Base-by-base conservation (phyloP, 306 rosid species). In the Urtica urens region DNA sequence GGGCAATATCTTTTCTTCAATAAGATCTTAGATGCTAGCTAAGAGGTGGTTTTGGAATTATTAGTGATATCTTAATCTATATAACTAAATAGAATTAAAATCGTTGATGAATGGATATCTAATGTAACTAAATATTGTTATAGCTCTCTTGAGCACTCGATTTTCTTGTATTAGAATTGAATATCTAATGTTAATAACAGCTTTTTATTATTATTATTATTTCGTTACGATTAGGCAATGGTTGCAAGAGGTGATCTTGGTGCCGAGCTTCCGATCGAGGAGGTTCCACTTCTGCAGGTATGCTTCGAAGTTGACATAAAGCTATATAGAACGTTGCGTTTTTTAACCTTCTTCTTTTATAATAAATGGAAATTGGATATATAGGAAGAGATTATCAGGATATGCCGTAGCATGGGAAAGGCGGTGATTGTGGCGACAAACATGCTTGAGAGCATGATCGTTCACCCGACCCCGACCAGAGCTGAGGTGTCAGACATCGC, bases 361-460 rank as follows among this genome's bases (percentile, higher is more conserved):
- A n/a, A n/a, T n/a, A n/a, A n/a, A n/a, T n/a, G n/a, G n/a, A n/a
- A n/a, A n/a, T n/a, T n/a, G n/a, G n/a, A n/a, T n/a, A n/a, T 50
- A 64, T 54, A 92, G 99, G 99, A 92, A 69, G 95, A 90, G 83
- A 90, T 90, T 44, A 85, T 85, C 60, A 69, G 57, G 58, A 65
- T 79, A 53, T 90, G 95, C 39, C 94, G 94, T 54, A 78, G 99
- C 85, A 90, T 90, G 99, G 99, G 99, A 60, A 90, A 90, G 62
- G 93, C 93, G 42, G 99, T 85, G 55, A 90, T 85, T 71, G 99
- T 90, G 42, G 99, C 99, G 28, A 90, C 99, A 35, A 90, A 90
- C 60, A 90, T 90, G 99, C 73, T 90, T 46, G 99, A 90, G 78
- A 90, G 99, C 86, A 90, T 85, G 99, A 90, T 90, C 67, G 93